Evolutionary conservation across 2,329 filamentous ascomycete genomes (phyloP).

Genomic region (Calycina marina): DNA sequence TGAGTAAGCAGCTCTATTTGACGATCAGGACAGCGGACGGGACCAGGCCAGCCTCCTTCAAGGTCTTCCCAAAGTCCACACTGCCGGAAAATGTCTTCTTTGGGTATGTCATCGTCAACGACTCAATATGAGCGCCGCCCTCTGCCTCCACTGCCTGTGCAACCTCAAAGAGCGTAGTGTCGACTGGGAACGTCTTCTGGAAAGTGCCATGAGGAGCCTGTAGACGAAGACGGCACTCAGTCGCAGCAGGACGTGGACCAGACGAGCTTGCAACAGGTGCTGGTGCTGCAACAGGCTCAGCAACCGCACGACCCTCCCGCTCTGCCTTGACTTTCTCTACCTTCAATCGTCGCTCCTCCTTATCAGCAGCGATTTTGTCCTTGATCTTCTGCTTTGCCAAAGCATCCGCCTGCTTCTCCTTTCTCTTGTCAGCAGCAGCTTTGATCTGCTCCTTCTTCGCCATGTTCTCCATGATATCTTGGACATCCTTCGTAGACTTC

Average conservation of each 20-base stretch:
- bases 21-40: constrained; percentile 85
- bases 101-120: constrained; percentile 78
- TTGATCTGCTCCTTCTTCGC: constrained; percentile 82
- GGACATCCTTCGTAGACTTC: constrained; percentile 79
- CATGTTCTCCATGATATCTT: constrained; percentile 83
- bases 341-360: constrained; percentile 73
- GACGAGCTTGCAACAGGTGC: constrained; percentile 22
- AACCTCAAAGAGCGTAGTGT: constrained; percentile 87
- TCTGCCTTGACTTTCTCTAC: constrained; percentile 74
- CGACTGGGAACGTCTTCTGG: constrained; percentile 75
- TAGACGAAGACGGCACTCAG: constrained; percentile 66
- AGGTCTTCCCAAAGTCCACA: constrained; percentile 70
- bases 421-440: constrained; percentile 71
- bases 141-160: constrained; percentile 62
- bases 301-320: constrained; percentile 55
- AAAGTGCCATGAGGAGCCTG: constrained; percentile 65
- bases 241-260: constrained; percentile 34
- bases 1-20: constrained; percentile 28
- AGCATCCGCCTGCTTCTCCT: constrained; percentile 74
- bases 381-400: constrained; percentile 81
- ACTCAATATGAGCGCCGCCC: constrained; percentile 56
- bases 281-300: constrained; percentile 18
- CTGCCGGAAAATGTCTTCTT: constrained; percentile 59
- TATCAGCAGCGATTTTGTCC: constrained; percentile 90
- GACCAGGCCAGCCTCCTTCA: constrained; percentile 82